Base-by-base conservation (phyloP, 2,329 filamentous ascomycete genomes). In the Penicillium thymicola region DNA sequence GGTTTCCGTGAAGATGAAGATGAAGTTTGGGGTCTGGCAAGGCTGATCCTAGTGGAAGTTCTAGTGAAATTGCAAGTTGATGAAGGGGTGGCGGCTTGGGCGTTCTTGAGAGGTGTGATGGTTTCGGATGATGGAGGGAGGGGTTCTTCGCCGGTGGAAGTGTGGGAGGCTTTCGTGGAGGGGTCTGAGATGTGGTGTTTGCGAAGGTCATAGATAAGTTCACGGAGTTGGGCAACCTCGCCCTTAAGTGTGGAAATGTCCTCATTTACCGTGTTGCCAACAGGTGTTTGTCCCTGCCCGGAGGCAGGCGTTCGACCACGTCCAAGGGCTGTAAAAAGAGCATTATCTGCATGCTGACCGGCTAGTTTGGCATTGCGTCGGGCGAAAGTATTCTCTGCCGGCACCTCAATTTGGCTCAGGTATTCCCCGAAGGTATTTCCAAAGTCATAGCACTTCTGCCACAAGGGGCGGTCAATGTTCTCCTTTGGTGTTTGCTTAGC, bases 391-490 rank as follows among this genome's bases (percentile, higher is more conserved):
- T 62, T 53, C 34, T 57, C 57, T 43, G 58, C 58, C 8, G 64
- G 52, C 18, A 61, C 16, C 23, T 63, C 52, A 8, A 68, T 51
- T 25, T 62, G 47, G 30, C 63, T 65, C 27, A 76, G 60, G 9
- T 66, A 58, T 21, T 69, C 64, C 27, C 65, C 65, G 27, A 72
- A 62, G 5, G 63, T 58, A 51, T 65, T 64, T 34, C 65, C 71
- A 57, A 76, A 76, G 18, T 63, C 59, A 28, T 69, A 65, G 43
- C 66, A 72, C 49, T 71, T 73, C 53, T 74, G 68, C 57, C 66
- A 70, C n/a, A 64, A 38, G 8, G 66, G 62, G 10, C 60, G 61
- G 28, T 65, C 49, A n/a, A 54, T 45, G 23, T 59, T 62, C 23
- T 63, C 46, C 6, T 44, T 51, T 9, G 65, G 54, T 11, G 62